Evolutionary conservation across 345 rosid genomes (phyloP).

Genomic region (Hypericum androsaemum): DNA sequence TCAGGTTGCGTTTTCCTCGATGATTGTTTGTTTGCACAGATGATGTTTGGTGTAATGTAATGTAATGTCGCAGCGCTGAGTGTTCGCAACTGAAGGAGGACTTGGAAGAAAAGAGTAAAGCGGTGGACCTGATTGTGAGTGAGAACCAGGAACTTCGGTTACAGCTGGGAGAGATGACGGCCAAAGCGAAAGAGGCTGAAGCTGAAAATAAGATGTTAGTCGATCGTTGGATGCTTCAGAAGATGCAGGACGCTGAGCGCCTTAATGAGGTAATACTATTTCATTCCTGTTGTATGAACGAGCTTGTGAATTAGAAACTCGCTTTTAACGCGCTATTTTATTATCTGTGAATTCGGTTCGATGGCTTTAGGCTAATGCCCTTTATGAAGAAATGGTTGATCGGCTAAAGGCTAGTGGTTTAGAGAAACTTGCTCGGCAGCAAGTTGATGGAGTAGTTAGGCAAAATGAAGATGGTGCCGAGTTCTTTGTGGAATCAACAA

Average conservation of each 20-base stretch:
- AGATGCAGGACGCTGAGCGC: constrained; percentile 96
- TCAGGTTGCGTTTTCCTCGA: constrained; percentile 33
- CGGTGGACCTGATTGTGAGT: constrained; percentile 44
- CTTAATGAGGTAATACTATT: constrained; percentile 72
- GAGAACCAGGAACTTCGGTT: constrained; percentile 52
- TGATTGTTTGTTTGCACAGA: not conserved
- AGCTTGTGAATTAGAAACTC: too few species aligned
- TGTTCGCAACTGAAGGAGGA: constrained; percentile 41
- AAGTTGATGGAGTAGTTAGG: constrained; percentile 94
- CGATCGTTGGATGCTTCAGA: constrained; percentile 96
- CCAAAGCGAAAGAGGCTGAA: constrained; percentile 67
- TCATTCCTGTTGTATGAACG: not conserved
- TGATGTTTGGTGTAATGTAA: constrained; percentile 4
- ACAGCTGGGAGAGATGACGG: constrained; percentile 53
- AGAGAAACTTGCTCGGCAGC: constrained; percentile 77
- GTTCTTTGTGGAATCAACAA: constrained; percentile 54
- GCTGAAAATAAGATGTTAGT: constrained; percentile 79
- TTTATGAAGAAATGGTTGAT: constrained; percentile 83
- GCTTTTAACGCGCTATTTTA: not conserved
- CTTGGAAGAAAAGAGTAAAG: constrained; percentile 55
- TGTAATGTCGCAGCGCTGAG: constrained; percentile 45
- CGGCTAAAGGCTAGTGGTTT: constrained; percentile 82
- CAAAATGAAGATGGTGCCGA: constrained; percentile 89
- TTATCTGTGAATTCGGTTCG: constrained; percentile 8
- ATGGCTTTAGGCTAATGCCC: constrained; percentile 56